Conservation (phyloP, 495 filamentous ascomycete species). For the Echria macrotheca region DNA sequence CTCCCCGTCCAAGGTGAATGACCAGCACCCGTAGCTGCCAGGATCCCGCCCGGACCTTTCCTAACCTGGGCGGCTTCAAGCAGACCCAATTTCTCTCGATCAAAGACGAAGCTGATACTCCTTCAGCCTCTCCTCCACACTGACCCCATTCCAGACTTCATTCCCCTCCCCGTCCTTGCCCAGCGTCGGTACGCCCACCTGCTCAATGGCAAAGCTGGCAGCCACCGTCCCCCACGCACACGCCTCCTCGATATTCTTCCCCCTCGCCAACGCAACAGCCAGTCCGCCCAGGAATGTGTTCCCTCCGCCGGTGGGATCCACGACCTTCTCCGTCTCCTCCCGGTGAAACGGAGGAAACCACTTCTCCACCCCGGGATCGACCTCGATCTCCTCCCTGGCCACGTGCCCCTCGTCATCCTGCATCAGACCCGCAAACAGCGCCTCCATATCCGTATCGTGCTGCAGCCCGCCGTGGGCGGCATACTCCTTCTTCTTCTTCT, state of each 20-base stretch:
- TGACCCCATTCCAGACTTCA: constrained; percentile 74
- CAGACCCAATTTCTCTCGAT: too few species aligned
- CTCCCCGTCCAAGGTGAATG: too few species aligned
- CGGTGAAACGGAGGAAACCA: constrained; percentile 55
- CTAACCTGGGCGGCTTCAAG: too few species aligned
- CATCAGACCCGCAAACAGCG: constrained; percentile 46
- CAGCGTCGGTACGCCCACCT: constrained; percentile 74
- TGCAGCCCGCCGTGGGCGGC: constrained; percentile 41
- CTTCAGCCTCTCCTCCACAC: constrained; percentile 49
- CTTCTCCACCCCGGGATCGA: constrained; percentile 48
- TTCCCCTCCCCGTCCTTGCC: constrained; percentile 42
- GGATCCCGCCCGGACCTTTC: too few species aligned
- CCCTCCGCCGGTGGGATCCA: constrained; percentile 94
- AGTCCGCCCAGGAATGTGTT: constrained; percentile 88
- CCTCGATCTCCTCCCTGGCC: constrained; percentile 53
- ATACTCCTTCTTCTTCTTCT: constrained; percentile 36
- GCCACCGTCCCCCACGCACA: constrained; percentile 76
- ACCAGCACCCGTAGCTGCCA: too few species aligned
- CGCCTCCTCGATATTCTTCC: constrained; percentile 58
- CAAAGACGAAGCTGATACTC: constrained; percentile 38
- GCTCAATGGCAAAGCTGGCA: constrained; percentile 91
- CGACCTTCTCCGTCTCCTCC: constrained; percentile 56
- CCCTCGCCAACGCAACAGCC: constrained; percentile 66
- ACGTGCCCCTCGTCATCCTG: constrained; percentile 46
- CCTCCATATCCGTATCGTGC: constrained; percentile 49